Percentiles rank a stretch among this genome's conserved stretches.
phyloP scores from a whole-genome alignment of 345 rosid genomes.

The Turritis glabra region DNA sequence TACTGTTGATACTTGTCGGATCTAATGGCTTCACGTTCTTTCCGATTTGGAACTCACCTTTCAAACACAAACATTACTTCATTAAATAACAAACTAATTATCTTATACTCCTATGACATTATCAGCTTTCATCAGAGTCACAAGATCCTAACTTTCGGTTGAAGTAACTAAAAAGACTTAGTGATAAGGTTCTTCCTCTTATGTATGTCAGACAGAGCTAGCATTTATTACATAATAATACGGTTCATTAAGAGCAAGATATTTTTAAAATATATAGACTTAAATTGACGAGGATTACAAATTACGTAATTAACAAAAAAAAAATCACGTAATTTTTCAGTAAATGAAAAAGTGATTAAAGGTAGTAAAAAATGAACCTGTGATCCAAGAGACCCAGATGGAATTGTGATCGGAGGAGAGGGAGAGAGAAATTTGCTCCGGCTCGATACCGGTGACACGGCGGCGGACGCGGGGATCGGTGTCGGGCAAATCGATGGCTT shows the following conservation, averaged over 20 bases:
- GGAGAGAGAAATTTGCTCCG: slow-evolving; percentile 70
- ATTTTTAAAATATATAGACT: not conserved
- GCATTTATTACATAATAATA: slow-evolving; percentile 20
- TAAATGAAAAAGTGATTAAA: not conserved
- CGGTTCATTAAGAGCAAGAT: not conserved
- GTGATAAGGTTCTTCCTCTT: slow-evolving; percentile 9
- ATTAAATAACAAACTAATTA: not conserved
- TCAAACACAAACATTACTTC: not conserved
- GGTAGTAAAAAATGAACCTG: slow-evolving; percentile 41
- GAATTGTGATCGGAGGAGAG: slow-evolving; percentile 58
- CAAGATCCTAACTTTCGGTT: slow-evolving; percentile 10
- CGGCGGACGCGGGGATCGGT: slow-evolving; percentile 65
- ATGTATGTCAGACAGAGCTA: slow-evolving; percentile 17
- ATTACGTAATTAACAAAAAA: not conserved
- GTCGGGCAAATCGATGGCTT: slow-evolving; percentile 67
- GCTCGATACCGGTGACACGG: slow-evolving; percentile 51
- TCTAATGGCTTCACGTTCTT: slow-evolving; percentile 60
- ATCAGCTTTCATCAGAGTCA: not conserved
- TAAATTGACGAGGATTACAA: not conserved
- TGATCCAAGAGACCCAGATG: slow-evolving; percentile 80
- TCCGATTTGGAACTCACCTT: slow-evolving; percentile 85
- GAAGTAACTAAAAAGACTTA: slow-evolving; percentile 14
- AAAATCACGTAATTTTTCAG: not conserved
- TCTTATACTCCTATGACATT: too few relatives aligned
- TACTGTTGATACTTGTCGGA: slow-evolving; percentile 57